A percentile compares a stretch with the other conserved stretches of the same genome.
These are phyloP conservation scores for Amoebophrya sp. DNA, from an alignment of 169 alveolate genomes.

Conservation along the genomic window DNA sequence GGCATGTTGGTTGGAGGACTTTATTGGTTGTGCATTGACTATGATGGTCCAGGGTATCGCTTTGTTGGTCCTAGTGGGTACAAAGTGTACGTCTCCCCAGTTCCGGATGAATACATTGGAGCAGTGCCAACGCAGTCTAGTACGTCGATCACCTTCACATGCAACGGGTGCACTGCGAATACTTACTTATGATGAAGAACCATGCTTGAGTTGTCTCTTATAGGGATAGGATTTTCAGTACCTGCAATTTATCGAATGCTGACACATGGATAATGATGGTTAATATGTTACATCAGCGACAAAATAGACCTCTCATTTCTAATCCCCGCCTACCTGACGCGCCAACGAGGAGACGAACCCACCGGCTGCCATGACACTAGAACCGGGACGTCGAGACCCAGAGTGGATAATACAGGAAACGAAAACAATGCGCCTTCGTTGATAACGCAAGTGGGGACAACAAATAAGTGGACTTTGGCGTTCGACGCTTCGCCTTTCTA, in stretches of 20 bases:
- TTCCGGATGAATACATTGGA: background rate
- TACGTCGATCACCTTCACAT: background rate
- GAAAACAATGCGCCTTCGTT: background rate
- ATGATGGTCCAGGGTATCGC: background rate
- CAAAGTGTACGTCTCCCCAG: background rate
- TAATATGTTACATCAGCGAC: no score
- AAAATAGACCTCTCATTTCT: no score
- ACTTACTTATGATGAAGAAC: no score
- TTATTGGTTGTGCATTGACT: background rate
- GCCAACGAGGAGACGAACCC: background rate
- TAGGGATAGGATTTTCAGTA: no score
- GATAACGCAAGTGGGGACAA: no score
- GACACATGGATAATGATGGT: no score
- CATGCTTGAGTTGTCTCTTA: no score
- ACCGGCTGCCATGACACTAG: background rate
- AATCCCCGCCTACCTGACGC: background rate
- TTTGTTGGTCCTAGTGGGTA: background rate
- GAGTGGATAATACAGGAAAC: background rate
- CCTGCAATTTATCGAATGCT: no score
- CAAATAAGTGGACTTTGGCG: background rate
- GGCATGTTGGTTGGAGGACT: background rate
- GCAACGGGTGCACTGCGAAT: background rate
- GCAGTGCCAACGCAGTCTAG: background rate
- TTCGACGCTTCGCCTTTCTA: background rate
- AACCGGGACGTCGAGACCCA: background rate